Base-by-base conservation (phyloP, 768 basidiomycete species). In the Psilocybe azurescens region DNA sequence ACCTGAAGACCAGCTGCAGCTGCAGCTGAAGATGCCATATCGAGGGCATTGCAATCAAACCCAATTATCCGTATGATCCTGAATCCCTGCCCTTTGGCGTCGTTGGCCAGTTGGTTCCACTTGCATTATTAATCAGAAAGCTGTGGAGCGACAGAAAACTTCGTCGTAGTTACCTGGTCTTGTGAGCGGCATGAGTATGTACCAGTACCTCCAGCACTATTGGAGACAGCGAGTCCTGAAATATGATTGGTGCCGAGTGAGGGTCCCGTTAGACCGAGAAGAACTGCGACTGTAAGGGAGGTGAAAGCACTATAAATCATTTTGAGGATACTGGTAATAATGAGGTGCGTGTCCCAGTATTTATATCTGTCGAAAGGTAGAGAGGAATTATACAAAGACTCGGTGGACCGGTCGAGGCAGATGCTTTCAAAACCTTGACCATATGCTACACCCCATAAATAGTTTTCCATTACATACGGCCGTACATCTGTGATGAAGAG, bases 1-100 rank as follows among this genome's bases (percentile, higher is more conserved):
- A 79, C 71, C 33, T 68, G 62, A 28, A 80, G 58, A 8, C 76
- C 76, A 9, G 67, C 70, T 1, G 71, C 61, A 1, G 75, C 75
- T 13, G 77, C 75, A 0, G 79, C 78, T 8, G 74, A 69, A 3
- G 79, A 78, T 9, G 77, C 77, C 54, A 69, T 36, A 39, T 75
- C 74, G 7, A 80, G 65, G 16, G 78, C 77, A 58, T 77, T 70
- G 58, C 78, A 79, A 50, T 80, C 78, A 56, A 80, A 78, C 14
- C 75, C 78, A 3, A 71, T 54, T 47, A 80, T 75, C 33, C 76
- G 74, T 61, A 79, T 74, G 8, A 77, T 66, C 7, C 57, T 63
- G 67, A 79, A 79, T 4, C 77, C 78, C 33, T 70, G 58, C 20
- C 57, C 59, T 57, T 65, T 72, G 5, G 77, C 76, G 32, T 74